Percentiles rank a stretch among this genome's conserved stretches.
phyloP scores from a whole-genome alignment of 2,329 filamentous ascomycete genomes.

The Botrytis hyacinthi region DNA sequence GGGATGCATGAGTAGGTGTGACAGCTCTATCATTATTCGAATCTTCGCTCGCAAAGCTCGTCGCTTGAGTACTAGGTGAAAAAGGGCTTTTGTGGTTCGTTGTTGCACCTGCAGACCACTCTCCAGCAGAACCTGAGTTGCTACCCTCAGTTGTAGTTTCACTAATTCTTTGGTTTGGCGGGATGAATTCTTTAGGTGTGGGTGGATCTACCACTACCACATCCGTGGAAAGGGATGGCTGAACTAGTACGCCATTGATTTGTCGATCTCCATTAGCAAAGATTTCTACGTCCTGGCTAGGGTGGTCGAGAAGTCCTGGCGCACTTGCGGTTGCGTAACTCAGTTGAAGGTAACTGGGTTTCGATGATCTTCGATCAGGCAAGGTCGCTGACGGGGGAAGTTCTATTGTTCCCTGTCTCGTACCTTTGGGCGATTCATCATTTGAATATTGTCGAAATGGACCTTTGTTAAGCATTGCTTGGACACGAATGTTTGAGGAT shows the following conservation, averaged over 20 bases:
- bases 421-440: conserved; percentile 24
- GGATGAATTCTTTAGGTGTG: conserved; percentile 24
- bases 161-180: conserved; percentile 51
- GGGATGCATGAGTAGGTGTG: conserved; percentile 25
- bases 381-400: conserved; percentile 30
- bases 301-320: conserved; percentile 26
- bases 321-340: conserved; percentile 33
- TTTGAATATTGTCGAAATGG: conserved; percentile 29
- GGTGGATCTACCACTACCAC: conserved; percentile 30
- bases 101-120: conserved; percentile 62
- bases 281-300: conserved; percentile 16
- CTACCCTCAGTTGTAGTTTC: conserved; percentile 61
- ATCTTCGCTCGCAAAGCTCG: conserved; percentile 59
- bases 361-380: conserved; percentile 31
- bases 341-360: conserved; percentile 38
- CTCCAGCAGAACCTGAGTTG: conserved; percentile 53
- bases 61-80: conserved; percentile 64
- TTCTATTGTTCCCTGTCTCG: conserved; percentile 25
- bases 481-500: conserved; percentile 29
- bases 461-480: conserved; percentile 31
- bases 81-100: conserved; percentile 63
- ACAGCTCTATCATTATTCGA: conserved; percentile 22
- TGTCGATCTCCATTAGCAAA: conserved; percentile 20
- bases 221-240: conserved; percentile 34
- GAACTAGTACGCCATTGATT: conserved; percentile 24